Evolutionary conservation across 768 basidiomycete species (phyloP), one percentile per base, ranked within the genome.

Genomic region (Naematelia encephala): DNA sequence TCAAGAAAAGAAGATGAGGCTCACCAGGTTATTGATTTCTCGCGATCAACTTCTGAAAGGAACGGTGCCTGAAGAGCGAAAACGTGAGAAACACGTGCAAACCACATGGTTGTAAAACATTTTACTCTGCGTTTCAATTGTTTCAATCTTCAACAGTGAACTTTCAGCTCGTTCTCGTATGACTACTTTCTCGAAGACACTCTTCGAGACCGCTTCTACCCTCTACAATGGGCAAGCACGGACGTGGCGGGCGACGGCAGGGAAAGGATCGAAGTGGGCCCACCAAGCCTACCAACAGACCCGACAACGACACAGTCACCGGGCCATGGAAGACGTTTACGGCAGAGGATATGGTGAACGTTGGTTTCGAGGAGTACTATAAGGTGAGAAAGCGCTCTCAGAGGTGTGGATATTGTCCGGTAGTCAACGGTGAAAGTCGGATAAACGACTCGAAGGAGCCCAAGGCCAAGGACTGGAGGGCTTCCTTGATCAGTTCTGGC

Each of bases 291-390:
- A 39, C 34, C 34, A 39, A 8, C 34, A 39, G 34, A 16, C 16
- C 34, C 34, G 56, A 61, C n/a, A 57, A 60, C 16, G 49, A 30
- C 39, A 50, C 46, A 13, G 66, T 52, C 39, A 27, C 21, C 5
- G 34, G 25, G 28, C 16, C 34, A 4, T 69, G 65, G 64, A 62
- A 58, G 26, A 39, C 25, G 2, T 60, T 56, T 50, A 45, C 46
- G 4, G 42, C 58, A 21, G 57, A 48, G 14, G 72, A 73, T 21
- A 69, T 55, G 67, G 54, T 39, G 47, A 81, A 81, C 57, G 61
- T 59, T 1, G 63, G 59, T n/a, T 81, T 82, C 59, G 79, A 80
- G 60, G 72, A 63, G 48, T 82, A 80, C 66, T 82, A 82, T 77
- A 75, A 78, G 67, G 77, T 78, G 39, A 52, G 75, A n/a, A n/a